Percentiles rank a stretch among this genome's conserved stretches.
Conservation (phyloP, 1,284 basidiomycete genomes). For the Agroathelia rolfsii region DNA sequence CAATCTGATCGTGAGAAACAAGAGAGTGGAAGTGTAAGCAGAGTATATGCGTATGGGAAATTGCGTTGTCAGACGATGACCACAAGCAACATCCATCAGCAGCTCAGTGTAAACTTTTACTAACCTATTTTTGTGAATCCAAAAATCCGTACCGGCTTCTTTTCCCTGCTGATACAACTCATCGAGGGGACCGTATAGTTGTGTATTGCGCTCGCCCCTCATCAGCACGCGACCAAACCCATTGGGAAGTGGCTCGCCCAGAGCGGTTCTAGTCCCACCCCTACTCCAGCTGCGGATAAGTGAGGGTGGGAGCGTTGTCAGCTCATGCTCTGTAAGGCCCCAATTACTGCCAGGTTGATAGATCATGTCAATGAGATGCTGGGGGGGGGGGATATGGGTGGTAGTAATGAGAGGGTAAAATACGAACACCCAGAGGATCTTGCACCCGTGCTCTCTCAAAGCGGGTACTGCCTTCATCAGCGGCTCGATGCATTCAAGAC, state of each 20-base stretch:
- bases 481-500: constrained; percentile 48
- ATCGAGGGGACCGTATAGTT: constrained; percentile 53
- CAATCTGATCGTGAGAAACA: constrained; percentile 32
- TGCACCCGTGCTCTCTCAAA: constrained; percentile 42
- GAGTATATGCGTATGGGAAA: background rate
- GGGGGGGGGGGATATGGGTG: constrained; percentile 2
- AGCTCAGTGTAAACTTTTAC: too few species aligned
- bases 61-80: background rate
- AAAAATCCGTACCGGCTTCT: constrained; percentile 48
- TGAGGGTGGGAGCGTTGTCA: constrained; percentile 51
- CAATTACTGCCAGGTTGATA: too few species aligned
- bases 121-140: constrained; percentile 65
- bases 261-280: constrained; percentile 37
- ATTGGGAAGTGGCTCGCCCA: constrained; percentile 45
- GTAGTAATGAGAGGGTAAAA: background rate
- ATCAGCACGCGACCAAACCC: constrained; percentile 52
- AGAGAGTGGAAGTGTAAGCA: background rate
- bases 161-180: constrained; percentile 41
- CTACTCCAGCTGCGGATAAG: constrained; percentile 43
- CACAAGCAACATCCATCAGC: background rate
- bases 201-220: constrained; percentile 43
- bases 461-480: constrained; percentile 38
- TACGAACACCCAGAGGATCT: constrained; percentile 59
- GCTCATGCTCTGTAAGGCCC: constrained; percentile 56
- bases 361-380: too few species aligned